Base-by-base conservation (phyloP, 805 yeast genomes). In the Citeromyces nyonsensis region DNA sequence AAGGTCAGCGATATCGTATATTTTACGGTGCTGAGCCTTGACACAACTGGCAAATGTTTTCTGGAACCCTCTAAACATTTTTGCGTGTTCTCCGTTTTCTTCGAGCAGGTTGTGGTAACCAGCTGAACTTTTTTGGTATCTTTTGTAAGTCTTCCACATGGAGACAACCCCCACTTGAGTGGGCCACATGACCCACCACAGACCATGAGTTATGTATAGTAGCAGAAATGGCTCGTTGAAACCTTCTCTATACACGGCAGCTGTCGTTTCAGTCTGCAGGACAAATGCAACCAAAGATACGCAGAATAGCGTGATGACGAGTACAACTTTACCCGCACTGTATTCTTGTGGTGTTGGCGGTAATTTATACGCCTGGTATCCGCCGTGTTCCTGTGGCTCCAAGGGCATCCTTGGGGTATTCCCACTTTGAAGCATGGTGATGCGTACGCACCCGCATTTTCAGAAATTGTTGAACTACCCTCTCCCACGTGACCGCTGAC, bases 121-220 rank as follows among this genome's bases (percentile, higher is more conserved):
- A n/a, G 37, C 39, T 15, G 31, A 37, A 27, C 37, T 38, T 8
- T 14, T 6, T 29, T 28, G 31, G 27, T 38, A 48, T 36, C 55
- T 59, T 30, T 43, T 46, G 10, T 45, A 25, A 3, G 71, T 56
- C 40, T 73, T 68, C 43, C 55, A 57, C 2, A 57, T 10, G 15
- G 74, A 70, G 28, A 78, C 59, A 3, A 51, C 36, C 0, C 63
- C 7, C 7, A 73, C 64, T 47, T 83, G 94, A 5, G 66, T 31
- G 0, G 86, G 88, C 79, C 84, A 75, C 30, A 80, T 57, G 9
- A 68, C 32, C 63, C 73, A 59, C 93, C 91, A 80, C 8, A 76
- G 67, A 2, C 85, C 79, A 45, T 83, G 95, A 0, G 94, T 83
- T 11, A 80, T 52, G 34, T 62, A 51, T n/a, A 76, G 53, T 35